phyloP scores from a whole-genome alignment of 805 yeast genomes.

The Candida anglica region DNA sequence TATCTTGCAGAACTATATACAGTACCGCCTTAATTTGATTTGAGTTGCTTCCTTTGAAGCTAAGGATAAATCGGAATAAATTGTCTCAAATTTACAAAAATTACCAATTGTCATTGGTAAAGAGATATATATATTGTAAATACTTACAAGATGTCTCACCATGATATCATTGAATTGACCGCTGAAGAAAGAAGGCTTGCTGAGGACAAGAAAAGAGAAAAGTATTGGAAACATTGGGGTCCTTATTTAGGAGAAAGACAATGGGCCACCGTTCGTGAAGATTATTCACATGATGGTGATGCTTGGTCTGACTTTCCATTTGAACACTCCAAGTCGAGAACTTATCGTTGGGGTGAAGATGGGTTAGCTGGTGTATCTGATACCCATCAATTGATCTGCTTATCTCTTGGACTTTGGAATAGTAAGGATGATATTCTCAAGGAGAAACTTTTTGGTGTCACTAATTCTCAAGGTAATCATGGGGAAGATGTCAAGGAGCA shows the following conservation, averaged over 20 bases:
- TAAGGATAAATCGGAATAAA: too few species aligned
- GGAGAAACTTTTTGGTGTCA: conserved; percentile 82
- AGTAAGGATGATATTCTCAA: conserved; percentile 81
- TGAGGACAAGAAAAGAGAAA: conserved; percentile 24
- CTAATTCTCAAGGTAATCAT: conserved; percentile 92
- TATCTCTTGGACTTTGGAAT: conserved; percentile 89
- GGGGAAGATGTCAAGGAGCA: conserved; percentile 93
- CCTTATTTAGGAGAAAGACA: conserved; percentile 85
- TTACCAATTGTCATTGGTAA: too few species aligned
- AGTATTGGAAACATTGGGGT: conserved; percentile 89
- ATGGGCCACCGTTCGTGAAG: conserved; percentile 87
- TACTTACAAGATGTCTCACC: too few species aligned
- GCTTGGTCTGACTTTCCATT: conserved; percentile 90
- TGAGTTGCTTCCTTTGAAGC: too few species aligned
- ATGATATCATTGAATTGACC: conserved; percentile 13
- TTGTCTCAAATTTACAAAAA: too few species aligned
- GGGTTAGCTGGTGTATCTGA: conserved; percentile 90
- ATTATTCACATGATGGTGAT: conserved; percentile 79
- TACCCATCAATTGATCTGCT: conserved; percentile 69
- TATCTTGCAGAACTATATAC: too few species aligned
- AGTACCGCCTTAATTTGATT: too few species aligned
- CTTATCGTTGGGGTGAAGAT: conserved; percentile 95
- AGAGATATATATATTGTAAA: too few species aligned
- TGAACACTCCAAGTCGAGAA: conserved; percentile 75
- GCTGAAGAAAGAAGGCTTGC: conserved; percentile 36